Conservation (phyloP, 108 stramenopile species). For the Skeletonema marinoi region DNA sequence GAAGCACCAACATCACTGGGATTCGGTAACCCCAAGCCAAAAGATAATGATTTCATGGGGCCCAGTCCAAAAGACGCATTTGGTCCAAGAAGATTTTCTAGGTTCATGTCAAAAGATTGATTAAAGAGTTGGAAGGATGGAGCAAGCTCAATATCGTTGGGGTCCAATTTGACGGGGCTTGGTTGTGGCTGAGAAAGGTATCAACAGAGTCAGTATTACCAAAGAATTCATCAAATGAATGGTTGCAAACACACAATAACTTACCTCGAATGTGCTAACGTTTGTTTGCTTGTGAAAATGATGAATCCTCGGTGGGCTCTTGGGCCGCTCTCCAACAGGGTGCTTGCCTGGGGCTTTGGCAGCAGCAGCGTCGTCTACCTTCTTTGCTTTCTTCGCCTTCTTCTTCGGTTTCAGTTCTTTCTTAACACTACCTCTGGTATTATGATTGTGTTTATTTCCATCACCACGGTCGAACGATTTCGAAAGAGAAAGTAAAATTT, state of each 20-base stretch:
- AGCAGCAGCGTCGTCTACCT: neutral
- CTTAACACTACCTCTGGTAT: conserved; percentile 1
- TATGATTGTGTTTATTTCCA: neutral
- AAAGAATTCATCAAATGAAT: neutral
- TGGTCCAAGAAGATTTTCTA: conserved; percentile 59
- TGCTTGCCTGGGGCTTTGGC: neutral
- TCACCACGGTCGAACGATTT: conserved; percentile 42
- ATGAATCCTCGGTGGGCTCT: conserved; percentile 47
- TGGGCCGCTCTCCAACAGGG: conserved; percentile 14
- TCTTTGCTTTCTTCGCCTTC: neutral
- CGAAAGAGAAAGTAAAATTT: conserved; percentile 37
- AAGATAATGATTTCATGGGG: conserved; percentile 61
- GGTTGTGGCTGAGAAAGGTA: conserved; percentile 40
- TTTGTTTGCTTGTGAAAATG: conserved; percentile 42
- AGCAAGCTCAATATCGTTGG: conserved; percentile 63
- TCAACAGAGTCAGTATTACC: neutral
- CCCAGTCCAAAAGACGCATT: conserved; percentile 53
- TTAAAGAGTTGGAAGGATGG: conserved; percentile 83
- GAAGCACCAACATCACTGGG: conserved; percentile 40
- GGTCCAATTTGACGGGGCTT: conserved; percentile 53
- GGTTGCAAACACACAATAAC: neutral
- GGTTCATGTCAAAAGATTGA: conserved; percentile 83
- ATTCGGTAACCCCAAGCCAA: conserved; percentile 45
- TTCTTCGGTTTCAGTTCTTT: neutral
- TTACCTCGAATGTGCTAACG: conserved; percentile 37